Conservation (phyloP, 768 basidiomycete genomes). For the Tylopilus balloui region DNA sequence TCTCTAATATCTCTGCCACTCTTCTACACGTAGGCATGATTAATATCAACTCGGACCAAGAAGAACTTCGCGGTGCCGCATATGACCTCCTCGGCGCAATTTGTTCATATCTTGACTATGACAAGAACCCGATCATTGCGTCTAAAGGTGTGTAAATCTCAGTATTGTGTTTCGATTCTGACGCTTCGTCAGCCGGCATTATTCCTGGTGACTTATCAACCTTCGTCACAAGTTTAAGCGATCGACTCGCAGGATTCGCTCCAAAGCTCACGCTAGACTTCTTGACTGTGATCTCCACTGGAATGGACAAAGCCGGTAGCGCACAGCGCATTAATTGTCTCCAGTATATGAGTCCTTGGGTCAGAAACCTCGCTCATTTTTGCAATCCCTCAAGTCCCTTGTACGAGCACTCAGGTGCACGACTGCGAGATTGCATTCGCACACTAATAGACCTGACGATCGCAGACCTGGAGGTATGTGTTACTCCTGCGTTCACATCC, state of each 20-base stretch:
- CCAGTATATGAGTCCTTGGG: constrained; percentile 85
- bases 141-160: constrained; percentile 50
- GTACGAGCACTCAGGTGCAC: constrained; percentile 68
- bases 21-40: constrained; percentile 84
- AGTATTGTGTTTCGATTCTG: not conserved
- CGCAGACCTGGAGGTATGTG: constrained; percentile 65
- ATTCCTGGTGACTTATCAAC: constrained; percentile 62
- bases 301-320: constrained; percentile 46
- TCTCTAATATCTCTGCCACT: constrained; percentile 82
- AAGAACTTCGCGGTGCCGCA: constrained; percentile 72
- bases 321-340: constrained; percentile 67
- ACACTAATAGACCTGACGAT: constrained; percentile 72
- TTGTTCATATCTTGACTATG: constrained; percentile 72
- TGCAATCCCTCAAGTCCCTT: constrained; percentile 63
- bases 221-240: constrained; percentile 65
- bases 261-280: constrained; percentile 87
- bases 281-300: constrained; percentile 74
- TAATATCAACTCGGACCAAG: constrained; percentile 68
- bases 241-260: constrained; percentile 64
- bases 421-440: constrained; percentile 79
- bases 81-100: constrained; percentile 77
- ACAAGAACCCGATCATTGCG: constrained; percentile 65
- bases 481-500: not conserved
- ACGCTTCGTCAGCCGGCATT: constrained; percentile 50
- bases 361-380: constrained; percentile 72